Conservation (phyloP, 169 alveolate genomes). For the Plasmodium relictum region DNA sequence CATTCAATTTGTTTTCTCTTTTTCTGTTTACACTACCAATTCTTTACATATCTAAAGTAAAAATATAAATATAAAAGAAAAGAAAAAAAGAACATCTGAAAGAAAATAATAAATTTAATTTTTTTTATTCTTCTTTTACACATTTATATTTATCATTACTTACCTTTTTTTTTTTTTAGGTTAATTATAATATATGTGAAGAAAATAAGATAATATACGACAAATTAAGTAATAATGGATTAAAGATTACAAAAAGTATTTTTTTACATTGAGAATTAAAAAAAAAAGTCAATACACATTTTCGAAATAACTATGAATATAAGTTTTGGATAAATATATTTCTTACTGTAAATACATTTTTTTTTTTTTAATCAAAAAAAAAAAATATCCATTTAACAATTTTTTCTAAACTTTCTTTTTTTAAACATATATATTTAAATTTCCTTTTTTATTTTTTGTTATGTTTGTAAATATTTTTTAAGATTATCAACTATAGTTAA, state of each 20-base stretch:
- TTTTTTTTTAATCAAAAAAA: neutral
- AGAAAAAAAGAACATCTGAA: neutral
- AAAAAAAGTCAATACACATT: neutral
- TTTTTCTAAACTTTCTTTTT: too few species aligned
- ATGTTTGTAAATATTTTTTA: too few species aligned
- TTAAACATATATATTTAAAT: too few species aligned
- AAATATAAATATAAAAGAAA: constrained; percentile 7
- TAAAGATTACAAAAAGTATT: too few species aligned
- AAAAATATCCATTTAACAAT: neutral
- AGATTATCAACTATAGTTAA: neutral
- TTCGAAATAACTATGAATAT: constrained; percentile 5
- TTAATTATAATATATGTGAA: constrained; percentile 67
- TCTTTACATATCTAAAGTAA: constrained; percentile 44
- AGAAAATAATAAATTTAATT: neutral
- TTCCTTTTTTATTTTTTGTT: neutral
- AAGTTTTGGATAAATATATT: too few species aligned
- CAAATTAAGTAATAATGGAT: constrained; percentile 2
- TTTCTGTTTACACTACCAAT: constrained; percentile 42
- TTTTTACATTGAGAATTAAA: too few species aligned
- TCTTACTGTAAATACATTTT: too few species aligned
- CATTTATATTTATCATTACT: neutral
- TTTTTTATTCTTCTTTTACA: neutral
- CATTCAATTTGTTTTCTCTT: constrained; percentile 49
- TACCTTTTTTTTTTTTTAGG: constrained; percentile 47
- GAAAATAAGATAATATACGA: constrained; percentile 61